These are phyloP conservation scores for Xylaria curta DNA, from an alignment of 495 filamentous ascomycete genomes.

Conservation along the genomic window DNA sequence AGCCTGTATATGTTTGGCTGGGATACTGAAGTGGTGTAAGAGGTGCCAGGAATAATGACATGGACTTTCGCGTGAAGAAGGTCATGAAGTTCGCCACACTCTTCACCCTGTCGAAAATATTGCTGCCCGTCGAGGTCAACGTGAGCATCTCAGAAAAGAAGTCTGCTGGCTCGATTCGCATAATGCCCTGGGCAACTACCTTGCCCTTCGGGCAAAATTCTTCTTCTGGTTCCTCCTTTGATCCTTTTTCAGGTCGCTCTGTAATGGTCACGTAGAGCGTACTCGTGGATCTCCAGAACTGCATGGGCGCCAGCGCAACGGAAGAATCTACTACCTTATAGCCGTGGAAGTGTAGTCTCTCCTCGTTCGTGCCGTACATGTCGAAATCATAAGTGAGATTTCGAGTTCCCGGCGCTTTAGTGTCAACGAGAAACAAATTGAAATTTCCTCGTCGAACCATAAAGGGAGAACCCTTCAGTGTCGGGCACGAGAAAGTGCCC, in stretches of 20 bases:
- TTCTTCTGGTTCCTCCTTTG: slow-evolving; percentile 40
- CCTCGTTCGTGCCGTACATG: slow-evolving; percentile 59
- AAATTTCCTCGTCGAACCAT: slow-evolving; percentile 65
- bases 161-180: slow-evolving; percentile 61
- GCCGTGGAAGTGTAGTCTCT: slow-evolving; percentile 62
- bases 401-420: slow-evolving; percentile 59
- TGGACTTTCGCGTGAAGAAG: slow-evolving; percentile 63
- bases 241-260: slow-evolving; percentile 36
- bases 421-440: slow-evolving; percentile 62
- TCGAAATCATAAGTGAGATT: slow-evolving; percentile 68
- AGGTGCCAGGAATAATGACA: slow-evolving; percentile 62
- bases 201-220: slow-evolving; percentile 48
- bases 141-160: slow-evolving; percentile 65
- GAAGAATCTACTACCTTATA: slow-evolving; percentile 68
- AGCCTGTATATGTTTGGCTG: slow-evolving; percentile 51
- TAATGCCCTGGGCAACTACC: slow-evolving; percentile 63
- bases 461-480: slow-evolving; percentile 63
- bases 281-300: slow-evolving; percentile 68
- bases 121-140: slow-evolving; percentile 57
- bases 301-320: slow-evolving; percentile 57
- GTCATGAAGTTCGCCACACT: slow-evolving; percentile 59
- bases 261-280: slow-evolving; percentile 66
- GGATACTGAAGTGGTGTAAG: slow-evolving; percentile 62
- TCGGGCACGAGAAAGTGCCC: slow-evolving; percentile 67
- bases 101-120: slow-evolving; percentile 47